phyloP scores from a whole-genome alignment of 2,329 filamentous ascomycete genomes.

The Venturia pyrina region DNA sequence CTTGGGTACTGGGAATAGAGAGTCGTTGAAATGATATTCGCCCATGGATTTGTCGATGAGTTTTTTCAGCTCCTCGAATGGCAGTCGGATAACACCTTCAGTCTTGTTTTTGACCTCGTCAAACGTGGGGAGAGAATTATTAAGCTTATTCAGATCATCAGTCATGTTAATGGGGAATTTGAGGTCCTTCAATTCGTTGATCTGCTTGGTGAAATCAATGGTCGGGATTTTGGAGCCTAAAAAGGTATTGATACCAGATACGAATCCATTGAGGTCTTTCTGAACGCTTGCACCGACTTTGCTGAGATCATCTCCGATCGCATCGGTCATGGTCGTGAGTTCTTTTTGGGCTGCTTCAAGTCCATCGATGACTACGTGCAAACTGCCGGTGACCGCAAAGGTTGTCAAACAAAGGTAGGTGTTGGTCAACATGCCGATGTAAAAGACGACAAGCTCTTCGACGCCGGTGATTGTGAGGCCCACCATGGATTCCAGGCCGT shows the following conservation, averaged over 20 bases:
- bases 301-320: constrained; percentile 48
- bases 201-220: constrained; percentile 55
- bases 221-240: constrained; percentile 37
- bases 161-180: constrained; percentile 60
- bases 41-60: constrained; percentile 62
- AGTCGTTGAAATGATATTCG: constrained; percentile 67
- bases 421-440: constrained; percentile 81
- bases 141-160: constrained; percentile 59
- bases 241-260: constrained; percentile 28
- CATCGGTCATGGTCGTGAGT: constrained; percentile 49
- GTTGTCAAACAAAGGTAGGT: constrained; percentile 88
- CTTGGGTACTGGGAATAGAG: constrained; percentile 69
- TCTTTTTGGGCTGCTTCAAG: constrained; percentile 50
- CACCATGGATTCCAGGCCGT: constrained; percentile 69
- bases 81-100: constrained; percentile 59
- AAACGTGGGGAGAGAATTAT: constrained; percentile 73
- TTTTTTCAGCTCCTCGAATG: constrained; percentile 71
- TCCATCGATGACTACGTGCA: constrained; percentile 58
- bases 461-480: constrained; percentile 71
- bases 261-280: constrained; percentile 28
- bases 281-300: constrained; percentile 31
- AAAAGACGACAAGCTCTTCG: constrained; percentile 79
- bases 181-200: constrained; percentile 60
- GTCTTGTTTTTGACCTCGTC: constrained; percentile 75
- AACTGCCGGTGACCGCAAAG: constrained; percentile 66